A percentile compares a stretch with the other conserved stretches of the same genome.
These are phyloP conservation scores for Colletotrichum navitas DNA, from an alignment of 2,329 filamentous ascomycete genomes.

Conservation along the genomic window DNA sequence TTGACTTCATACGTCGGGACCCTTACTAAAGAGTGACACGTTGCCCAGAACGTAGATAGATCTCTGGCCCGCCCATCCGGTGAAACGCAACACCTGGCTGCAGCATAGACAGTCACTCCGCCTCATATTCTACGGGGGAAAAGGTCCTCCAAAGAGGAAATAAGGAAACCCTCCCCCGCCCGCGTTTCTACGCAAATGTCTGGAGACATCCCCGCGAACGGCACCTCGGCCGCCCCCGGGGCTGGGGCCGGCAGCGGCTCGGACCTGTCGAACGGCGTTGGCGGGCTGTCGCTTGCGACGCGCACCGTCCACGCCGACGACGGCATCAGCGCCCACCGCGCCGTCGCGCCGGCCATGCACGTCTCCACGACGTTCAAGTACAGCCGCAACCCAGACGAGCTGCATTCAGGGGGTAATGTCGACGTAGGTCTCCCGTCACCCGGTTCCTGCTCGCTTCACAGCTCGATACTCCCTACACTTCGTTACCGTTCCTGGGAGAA, in stretches of 20 bases:
- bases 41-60: not conserved
- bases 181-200: constrained; percentile 9
- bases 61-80: not conserved
- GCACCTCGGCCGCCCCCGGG: constrained; percentile 7
- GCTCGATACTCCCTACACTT: not conserved
- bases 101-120: not conserved
- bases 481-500: not conserved
- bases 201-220: constrained; percentile 21
- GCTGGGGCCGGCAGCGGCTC: constrained; percentile 15
- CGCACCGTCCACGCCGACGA: constrained; percentile 87
- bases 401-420: constrained; percentile 65
- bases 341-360: constrained; percentile 91
- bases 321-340: constrained; percentile 77
- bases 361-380: constrained; percentile 94
- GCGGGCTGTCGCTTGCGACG: constrained; percentile 71
- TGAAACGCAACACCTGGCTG: not conserved
- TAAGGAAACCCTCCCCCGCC: not conserved
- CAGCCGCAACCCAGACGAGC: constrained; percentile 73
- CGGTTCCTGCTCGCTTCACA: constrained; percentile 1
- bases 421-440: constrained; percentile 61
- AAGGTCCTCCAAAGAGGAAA: not conserved
- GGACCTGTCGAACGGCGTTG: constrained; percentile 42
- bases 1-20: not conserved
- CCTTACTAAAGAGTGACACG: not conserved
- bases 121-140: not conserved